Evolutionary conservation across 2,329 filamentous ascomycete genomes (phyloP).

Genomic region (Davidsoniella australis): DNA sequence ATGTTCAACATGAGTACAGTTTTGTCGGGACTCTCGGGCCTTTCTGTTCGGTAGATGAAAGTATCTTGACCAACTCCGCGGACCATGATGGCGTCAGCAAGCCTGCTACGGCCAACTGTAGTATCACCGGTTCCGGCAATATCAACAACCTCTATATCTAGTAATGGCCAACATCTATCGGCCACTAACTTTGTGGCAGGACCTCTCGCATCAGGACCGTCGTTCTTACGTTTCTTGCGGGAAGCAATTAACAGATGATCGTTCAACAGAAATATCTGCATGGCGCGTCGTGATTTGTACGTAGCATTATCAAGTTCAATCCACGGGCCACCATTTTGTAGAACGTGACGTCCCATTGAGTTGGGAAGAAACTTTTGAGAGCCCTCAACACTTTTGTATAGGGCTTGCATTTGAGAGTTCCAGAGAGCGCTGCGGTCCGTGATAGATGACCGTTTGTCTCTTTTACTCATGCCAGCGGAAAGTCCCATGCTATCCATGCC

Average conservation of each 20-base stretch:
- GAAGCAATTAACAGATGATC: conserved; percentile 86
- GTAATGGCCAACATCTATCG: conserved; percentile 82
- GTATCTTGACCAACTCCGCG: conserved; percentile 73
- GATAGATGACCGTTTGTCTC: conserved; percentile 80
- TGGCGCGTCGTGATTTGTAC: conserved; percentile 78
- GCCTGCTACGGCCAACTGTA: conserved; percentile 33
- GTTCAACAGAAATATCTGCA: conserved; percentile 85
- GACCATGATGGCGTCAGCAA: conserved; percentile 78
- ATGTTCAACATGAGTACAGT: conserved; percentile 69
- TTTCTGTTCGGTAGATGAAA: conserved; percentile 86
- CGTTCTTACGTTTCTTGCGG: conserved; percentile 78
- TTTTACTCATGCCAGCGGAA: conserved; percentile 41
- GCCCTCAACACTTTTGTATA: conserved; percentile 96
- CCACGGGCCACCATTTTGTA: conserved; percentile 86
- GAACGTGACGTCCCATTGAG: conserved; percentile 75
- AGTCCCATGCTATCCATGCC: conserved; percentile 32
- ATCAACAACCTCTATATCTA: conserved; percentile 86
- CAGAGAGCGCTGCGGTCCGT: conserved; percentile 48
- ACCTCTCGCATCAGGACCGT: conserved; percentile 38
- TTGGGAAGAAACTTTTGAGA: conserved; percentile 94
- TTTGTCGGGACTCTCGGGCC: conserved; percentile 64
- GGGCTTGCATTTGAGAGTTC: conserved; percentile 56
- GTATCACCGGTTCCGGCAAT: conserved; percentile 51
- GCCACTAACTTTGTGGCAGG: conserved; percentile 66
- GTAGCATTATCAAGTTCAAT: conserved; percentile 94